Percentiles rank a stretch among this genome's conserved stretches.
phyloP scores from a whole-genome alignment of 768 basidiomycete species.

The Rhodosporidiobolus odoratus region DNA sequence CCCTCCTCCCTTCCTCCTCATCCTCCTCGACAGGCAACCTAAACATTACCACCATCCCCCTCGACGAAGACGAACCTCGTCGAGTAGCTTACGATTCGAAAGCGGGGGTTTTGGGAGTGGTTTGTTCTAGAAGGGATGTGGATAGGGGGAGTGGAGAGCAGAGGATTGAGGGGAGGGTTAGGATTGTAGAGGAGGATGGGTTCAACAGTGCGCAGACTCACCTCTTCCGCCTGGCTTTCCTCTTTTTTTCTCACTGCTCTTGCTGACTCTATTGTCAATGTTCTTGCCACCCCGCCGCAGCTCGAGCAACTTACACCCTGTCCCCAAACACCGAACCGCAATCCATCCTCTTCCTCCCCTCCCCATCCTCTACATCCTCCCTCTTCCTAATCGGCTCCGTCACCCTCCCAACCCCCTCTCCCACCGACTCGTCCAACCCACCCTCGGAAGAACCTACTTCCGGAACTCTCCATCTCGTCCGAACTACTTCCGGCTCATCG shows the following conservation, averaged over 20 bases:
- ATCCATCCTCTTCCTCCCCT: not conserved
- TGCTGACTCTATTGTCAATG: not conserved
- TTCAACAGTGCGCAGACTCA: constrained; percentile 65
- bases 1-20: not conserved
- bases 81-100: constrained; percentile 59
- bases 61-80: constrained; percentile 68
- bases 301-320: constrained; percentile 6
- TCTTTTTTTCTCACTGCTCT: not conserved
- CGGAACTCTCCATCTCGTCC: too few species aligned
- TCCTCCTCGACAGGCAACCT: constrained; percentile 47
- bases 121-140: constrained; percentile 57
- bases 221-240: constrained; percentile 22
- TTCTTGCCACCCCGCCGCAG: constrained; percentile 3
- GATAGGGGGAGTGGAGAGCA: constrained; percentile 56
- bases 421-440: constrained; percentile 33
- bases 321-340: constrained; percentile 19
- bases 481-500: not conserved
- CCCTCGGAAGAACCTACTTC: too few species aligned
- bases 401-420: constrained; percentile 27
- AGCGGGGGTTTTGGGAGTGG: constrained; percentile 61
- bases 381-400: constrained; percentile 51
- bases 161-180: constrained; percentile 56
- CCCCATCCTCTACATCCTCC: not conserved
- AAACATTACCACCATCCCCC: constrained; percentile 67
- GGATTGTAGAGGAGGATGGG: constrained; percentile 60